phyloP scores from a whole-genome alignment of 78 protist genomes.

The Mastigamoeba balamuthi region DNA sequence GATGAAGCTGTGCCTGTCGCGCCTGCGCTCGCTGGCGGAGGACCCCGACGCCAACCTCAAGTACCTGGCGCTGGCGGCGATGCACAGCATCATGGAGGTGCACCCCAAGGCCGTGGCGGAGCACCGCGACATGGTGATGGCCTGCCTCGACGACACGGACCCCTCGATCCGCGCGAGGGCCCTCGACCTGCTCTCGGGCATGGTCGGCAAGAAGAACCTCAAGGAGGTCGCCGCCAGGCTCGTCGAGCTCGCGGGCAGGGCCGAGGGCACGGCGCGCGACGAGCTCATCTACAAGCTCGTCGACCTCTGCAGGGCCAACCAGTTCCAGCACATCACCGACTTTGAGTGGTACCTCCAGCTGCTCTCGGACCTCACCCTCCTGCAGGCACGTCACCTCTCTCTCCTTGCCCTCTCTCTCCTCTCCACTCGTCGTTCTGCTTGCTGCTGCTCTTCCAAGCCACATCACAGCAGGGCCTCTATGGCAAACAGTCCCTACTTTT shows the following conservation, averaged over 20 bases:
- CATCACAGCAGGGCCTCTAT: background rate
- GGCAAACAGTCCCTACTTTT: background rate
- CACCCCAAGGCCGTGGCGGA: slow-evolving; percentile 69
- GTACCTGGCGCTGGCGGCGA: slow-evolving; percentile 85
- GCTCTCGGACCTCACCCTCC: slow-evolving; percentile 38
- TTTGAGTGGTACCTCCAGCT: slow-evolving; percentile 88
- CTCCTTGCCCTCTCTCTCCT: background rate
- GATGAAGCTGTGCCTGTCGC: slow-evolving; percentile 67
- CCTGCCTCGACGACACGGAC: slow-evolving; percentile 81
- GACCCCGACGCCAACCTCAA: slow-evolving; percentile 90
- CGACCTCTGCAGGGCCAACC: slow-evolving; percentile 47
- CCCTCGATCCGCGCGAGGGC: slow-evolving; percentile 81
- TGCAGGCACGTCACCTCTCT: background rate
- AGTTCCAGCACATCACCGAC: slow-evolving; percentile 62
- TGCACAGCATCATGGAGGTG: slow-evolving; percentile 64
- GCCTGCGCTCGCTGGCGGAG: slow-evolving; percentile 71
- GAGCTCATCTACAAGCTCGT: slow-evolving; percentile 65
- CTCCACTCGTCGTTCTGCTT: background rate
- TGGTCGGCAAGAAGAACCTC: slow-evolving; percentile 79
- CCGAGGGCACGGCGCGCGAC: slow-evolving; percentile 60
- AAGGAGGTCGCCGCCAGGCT: slow-evolving; percentile 51
- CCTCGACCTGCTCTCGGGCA: slow-evolving; percentile 71
- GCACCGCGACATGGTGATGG: slow-evolving; percentile 50
- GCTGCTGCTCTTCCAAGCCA: background rate
- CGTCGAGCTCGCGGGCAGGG: slow-evolving; percentile 19